Percentiles rank a stretch among this genome's conserved stretches.
These are phyloP conservation scores for Aspergillus sp. DNA, from an alignment of 2,329 filamentous ascomycete genomes.

Conservation along the genomic window DNA sequence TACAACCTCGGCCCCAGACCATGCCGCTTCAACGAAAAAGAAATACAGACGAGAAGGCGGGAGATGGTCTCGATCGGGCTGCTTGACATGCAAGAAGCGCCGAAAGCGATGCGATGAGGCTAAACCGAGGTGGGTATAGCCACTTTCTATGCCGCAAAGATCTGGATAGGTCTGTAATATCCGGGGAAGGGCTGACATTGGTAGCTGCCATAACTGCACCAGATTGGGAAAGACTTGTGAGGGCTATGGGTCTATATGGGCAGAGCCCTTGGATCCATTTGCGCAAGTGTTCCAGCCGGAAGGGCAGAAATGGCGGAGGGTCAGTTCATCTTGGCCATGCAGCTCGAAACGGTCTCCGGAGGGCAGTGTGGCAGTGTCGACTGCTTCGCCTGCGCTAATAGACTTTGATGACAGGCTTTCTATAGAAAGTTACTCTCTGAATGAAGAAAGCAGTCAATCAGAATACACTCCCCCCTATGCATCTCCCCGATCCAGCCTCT, in stretches of 20 bases:
- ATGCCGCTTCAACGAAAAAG: conserved; percentile 6
- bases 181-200: conserved; percentile 3
- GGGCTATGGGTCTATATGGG: conserved; percentile 33
- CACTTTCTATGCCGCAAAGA: not conserved
- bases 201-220: conserved; percentile 26
- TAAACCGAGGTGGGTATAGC: conserved; percentile 25
- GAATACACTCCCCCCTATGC: not conserved
- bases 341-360: conserved; percentile 10
- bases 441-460: not conserved
- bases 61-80: conserved; percentile 34
- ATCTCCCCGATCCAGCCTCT: conserved; percentile 10
- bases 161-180: not conserved
- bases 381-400: not conserved
- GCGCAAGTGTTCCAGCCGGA: conserved; percentile 22
- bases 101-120: conserved; percentile 34
- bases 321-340: conserved; percentile 10
- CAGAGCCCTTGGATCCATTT: conserved; percentile 26
- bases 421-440: not conserved
- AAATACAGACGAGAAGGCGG: conserved; percentile 21
- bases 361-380: conserved; percentile 4
- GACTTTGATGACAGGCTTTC: conserved; percentile 1
- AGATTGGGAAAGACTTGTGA: conserved; percentile 30
- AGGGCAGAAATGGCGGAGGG: conserved; percentile 14
- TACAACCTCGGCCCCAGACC: not conserved
- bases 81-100: conserved; percentile 33